Percentiles rank a stretch among this genome's conserved stretches.
phyloP scores from a whole-genome alignment of 2,329 filamentous ascomycete genomes.

The Lojkania enalia region DNA sequence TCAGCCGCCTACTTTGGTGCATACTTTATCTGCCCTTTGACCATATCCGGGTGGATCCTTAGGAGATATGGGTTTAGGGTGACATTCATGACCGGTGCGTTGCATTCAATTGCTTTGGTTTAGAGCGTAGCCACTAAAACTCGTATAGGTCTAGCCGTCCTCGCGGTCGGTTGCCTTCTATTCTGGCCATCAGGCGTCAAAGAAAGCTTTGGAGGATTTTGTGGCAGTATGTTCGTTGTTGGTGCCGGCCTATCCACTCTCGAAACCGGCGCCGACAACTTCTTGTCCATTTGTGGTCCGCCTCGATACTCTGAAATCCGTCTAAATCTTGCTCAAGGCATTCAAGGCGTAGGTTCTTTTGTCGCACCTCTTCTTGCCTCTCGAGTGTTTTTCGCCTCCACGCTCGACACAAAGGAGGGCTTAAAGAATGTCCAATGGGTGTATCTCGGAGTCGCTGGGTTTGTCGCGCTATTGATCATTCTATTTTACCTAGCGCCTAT shows the following conservation, averaged over 20 bases:
- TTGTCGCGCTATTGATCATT: conserved; percentile 67
- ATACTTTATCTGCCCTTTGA: conserved; percentile 58
- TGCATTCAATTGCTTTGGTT: too few relatives aligned
- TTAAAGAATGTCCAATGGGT: conserved; percentile 72
- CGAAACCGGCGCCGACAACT: conserved; percentile 78
- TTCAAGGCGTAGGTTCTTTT: conserved; percentile 76
- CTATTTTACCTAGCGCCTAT: conserved; percentile 70
- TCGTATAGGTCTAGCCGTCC: conserved; percentile 68
- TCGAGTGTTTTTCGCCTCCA: conserved; percentile 73
- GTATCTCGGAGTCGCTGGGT: conserved; percentile 76
- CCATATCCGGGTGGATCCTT: conserved; percentile 63
- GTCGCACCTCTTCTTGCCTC: conserved; percentile 73
- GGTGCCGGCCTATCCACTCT: conserved; percentile 73
- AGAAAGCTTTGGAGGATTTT: conserved; percentile 74
- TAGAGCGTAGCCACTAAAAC: too few relatives aligned
- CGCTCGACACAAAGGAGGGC: conserved; percentile 59
- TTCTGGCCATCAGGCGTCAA: conserved; percentile 83
- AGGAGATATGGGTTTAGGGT: conserved; percentile 77
- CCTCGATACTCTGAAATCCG: conserved; percentile 74
- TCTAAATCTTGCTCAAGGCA: conserved; percentile 76
- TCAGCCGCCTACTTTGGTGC: conserved; percentile 67
- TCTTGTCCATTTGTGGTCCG: conserved; percentile 73
- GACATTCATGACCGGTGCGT: too few relatives aligned
- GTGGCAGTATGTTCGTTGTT: conserved; percentile 70
- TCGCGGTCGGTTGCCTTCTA: conserved; percentile 72